Evolutionary conservation across 148 eudicot genomes (phyloP).

Genomic region (Fallopia convolvulus): DNA sequence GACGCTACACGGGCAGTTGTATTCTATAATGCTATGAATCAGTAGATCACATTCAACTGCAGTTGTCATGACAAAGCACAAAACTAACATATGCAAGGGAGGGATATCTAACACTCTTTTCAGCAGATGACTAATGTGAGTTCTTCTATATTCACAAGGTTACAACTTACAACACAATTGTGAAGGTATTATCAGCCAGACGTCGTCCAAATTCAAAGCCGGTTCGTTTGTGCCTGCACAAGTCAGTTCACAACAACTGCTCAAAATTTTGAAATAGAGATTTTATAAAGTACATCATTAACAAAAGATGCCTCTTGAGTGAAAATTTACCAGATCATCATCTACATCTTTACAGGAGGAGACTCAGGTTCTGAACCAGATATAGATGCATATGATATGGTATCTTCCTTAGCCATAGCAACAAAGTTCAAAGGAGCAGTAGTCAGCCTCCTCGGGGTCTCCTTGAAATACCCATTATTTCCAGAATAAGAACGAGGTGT

Average conservation of each 20-base stretch:
- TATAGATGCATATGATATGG: conserved; percentile 54
- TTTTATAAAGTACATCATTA: not conserved
- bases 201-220: not conserved
- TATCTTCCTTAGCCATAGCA: conserved; percentile 51
- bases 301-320: not conserved
- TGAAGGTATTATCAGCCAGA: not conserved
- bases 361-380: conserved; percentile 59
- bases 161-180: conserved; percentile 1
- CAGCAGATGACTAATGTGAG: conserved; percentile 10
- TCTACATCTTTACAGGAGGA: conserved; percentile 28
- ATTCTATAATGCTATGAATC: conserved; percentile 6
- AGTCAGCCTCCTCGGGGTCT: conserved; percentile 42
- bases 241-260: not conserved
- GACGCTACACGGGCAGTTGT: conserved; percentile 4
- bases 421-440: conserved; percentile 60
- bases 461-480: conserved; percentile 57
- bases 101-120: conserved; percentile 1
- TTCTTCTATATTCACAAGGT: conserved; percentile 6
- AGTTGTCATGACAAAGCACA: not conserved
- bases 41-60: not conserved
- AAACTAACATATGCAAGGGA: not conserved
- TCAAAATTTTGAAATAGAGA: not conserved
- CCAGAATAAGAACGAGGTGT: conserved; percentile 57
- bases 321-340: conserved; percentile 4
- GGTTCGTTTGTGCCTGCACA: conserved; percentile 4